Conservation (phyloP, 345 rosid genomes). For the Arabidopsis suecica region DNA sequence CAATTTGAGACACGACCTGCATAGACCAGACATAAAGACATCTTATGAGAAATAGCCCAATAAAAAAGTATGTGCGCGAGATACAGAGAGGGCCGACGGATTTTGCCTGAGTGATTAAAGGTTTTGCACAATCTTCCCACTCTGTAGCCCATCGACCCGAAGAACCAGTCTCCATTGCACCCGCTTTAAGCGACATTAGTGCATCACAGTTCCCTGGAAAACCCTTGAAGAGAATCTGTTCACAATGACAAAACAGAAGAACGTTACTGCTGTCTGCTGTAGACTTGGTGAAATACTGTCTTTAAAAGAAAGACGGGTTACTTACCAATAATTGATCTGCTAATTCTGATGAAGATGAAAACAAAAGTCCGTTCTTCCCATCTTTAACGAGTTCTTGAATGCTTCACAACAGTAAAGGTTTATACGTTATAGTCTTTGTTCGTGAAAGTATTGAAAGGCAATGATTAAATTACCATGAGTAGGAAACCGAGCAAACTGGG, state of each 20-base stretch:
- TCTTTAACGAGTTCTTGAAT: constrained; percentile 83
- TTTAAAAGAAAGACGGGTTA: constrained; percentile 9
- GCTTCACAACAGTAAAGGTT: constrained; percentile 51
- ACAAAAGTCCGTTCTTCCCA: constrained; percentile 84
- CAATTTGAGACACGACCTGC: constrained; percentile 41
- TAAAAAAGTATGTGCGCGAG: neutral
- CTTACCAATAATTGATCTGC: constrained; percentile 85
- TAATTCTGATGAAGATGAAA: constrained; percentile 93
- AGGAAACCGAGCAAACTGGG: constrained; percentile 94
- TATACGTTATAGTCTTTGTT: neutral
- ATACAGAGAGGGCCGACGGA: constrained; percentile 6
- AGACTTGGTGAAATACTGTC: neutral
- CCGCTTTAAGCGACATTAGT: constrained; percentile 63
- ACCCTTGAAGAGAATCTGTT: constrained; percentile 83
- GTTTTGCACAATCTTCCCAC: constrained; percentile 94
- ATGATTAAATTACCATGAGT: no score
- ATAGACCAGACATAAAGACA: constrained; percentile 26
- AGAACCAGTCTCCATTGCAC: constrained; percentile 70
- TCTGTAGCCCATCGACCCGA: constrained; percentile 81
- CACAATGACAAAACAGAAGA: constrained; percentile 19
- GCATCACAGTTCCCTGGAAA: constrained; percentile 73
- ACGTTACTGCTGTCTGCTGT: neutral
- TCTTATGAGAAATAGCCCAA: constrained; percentile 20
- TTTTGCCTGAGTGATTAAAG: constrained; percentile 63
- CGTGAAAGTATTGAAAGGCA: no score